Percentiles rank a stretch among this genome's conserved stretches.
Evolutionary conservation across 2,329 filamentous ascomycete species (phyloP).

Genomic region (Talaromyces sp.): DNA sequence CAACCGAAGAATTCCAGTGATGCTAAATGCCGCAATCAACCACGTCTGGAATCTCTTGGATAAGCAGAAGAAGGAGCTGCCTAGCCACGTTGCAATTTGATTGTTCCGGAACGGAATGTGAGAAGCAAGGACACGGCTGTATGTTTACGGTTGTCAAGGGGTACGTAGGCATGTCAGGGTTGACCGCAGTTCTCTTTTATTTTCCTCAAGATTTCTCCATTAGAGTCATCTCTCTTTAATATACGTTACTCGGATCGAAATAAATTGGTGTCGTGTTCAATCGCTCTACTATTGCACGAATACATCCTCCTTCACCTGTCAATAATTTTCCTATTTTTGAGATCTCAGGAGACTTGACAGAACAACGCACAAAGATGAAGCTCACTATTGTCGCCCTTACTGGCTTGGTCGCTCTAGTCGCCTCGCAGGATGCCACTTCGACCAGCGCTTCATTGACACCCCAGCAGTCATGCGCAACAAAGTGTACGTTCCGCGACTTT

Average conservation of each 20-base stretch:
- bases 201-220: not conserved
- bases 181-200: not conserved
- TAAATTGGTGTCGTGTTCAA: not conserved
- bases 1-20: not conserved
- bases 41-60: not conserved
- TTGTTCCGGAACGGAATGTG: conserved; percentile 8
- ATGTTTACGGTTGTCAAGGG: conserved; percentile 14
- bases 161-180: conserved; percentile 1
- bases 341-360: not conserved
- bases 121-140: not conserved
- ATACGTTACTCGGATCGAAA: not conserved
- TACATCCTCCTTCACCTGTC: not conserved
- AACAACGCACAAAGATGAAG: conserved; percentile 36
- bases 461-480: conserved; percentile 35
- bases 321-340: not conserved
- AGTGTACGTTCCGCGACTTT: conserved; percentile 33
- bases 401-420: conserved; percentile 46
- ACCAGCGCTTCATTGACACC: conserved; percentile 36
- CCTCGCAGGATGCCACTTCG: conserved; percentile 40
- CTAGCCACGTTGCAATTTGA: not conserved
- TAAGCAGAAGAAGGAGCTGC: not conserved
- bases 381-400: conserved; percentile 45
- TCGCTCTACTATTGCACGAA: not conserved
- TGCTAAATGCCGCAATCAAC: not conserved
- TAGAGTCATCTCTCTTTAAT: not conserved